A percentile compares a stretch with the other conserved stretches of the same genome.
Conservation (phyloP, 192 early-diverging fungal genomes). For the Coemansia sp. region DNA sequence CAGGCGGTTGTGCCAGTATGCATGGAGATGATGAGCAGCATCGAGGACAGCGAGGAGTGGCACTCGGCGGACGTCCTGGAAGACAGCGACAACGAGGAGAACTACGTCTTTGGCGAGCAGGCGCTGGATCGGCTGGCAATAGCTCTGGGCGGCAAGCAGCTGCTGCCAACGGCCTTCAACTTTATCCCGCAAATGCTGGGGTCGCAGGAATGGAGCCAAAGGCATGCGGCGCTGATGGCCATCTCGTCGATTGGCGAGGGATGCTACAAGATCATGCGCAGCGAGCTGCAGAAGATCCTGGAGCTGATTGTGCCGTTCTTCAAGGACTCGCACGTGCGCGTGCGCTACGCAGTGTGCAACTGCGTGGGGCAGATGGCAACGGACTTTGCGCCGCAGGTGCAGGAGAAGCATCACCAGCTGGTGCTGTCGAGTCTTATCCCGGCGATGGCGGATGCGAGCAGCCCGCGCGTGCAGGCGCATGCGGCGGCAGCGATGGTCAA, state of each 20-base stretch:
- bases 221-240: constrained; percentile 92
- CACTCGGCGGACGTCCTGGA: constrained; percentile 85
- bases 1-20: constrained; percentile 81
- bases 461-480: constrained; percentile 92
- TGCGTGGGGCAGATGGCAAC: constrained; percentile 97
- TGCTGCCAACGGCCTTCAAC: constrained; percentile 86
- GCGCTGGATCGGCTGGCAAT: constrained; percentile 94
- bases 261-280: constrained; percentile 91
- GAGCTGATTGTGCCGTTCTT: constrained; percentile 80
- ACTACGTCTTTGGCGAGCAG: constrained; percentile 90
- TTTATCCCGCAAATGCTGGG: constrained; percentile 88
- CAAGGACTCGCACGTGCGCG: constrained; percentile 89
- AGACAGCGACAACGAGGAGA: constrained; percentile 88
- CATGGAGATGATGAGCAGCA: constrained; percentile 92
- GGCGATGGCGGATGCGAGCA: constrained; percentile 76
- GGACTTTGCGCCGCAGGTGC: constrained; percentile 85
- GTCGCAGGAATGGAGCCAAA: constrained; percentile 82
- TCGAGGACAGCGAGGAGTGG: constrained; percentile 90
- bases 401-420: constrained; percentile 72
- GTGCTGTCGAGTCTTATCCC: constrained; percentile 81
- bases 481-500: constrained; percentile 97
- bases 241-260: constrained; percentile 98
- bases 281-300: constrained; percentile 83
- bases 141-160: constrained; percentile 81
- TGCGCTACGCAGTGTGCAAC: constrained; percentile 96